Evolutionary conservation across 441 rosid genomes (phyloP).

Genomic region (Biscutella laevigata): DNA sequence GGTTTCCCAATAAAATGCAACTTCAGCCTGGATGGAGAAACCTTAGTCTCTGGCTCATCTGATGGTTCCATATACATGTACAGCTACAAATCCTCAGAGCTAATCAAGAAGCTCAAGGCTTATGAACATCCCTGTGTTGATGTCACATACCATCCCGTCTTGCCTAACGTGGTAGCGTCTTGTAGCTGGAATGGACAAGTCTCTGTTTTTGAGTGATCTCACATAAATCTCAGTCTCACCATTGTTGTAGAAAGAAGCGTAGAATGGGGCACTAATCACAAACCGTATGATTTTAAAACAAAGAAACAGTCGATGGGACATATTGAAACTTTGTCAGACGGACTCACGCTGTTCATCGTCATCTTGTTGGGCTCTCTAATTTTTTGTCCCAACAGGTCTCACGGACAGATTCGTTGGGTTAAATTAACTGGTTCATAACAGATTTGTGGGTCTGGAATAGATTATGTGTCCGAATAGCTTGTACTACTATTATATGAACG

Average conservation of each 20-base stretch:
- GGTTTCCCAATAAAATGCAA: slow-evolving; percentile 76
- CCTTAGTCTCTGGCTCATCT: slow-evolving; percentile 61
- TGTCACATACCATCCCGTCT: slow-evolving; percentile 53
- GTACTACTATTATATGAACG: no score
- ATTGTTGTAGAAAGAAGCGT: background rate
- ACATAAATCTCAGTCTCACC: background rate
- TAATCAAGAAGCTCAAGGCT: slow-evolving; percentile 49
- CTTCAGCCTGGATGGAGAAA: slow-evolving; percentile 58
- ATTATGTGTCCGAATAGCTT: no score
- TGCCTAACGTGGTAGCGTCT: slow-evolving; percentile 54
- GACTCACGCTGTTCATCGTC: no score
- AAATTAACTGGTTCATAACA: no score
- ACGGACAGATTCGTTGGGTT: no score
- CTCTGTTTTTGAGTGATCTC: slow-evolving; percentile 29
- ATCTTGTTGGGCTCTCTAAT: no score
- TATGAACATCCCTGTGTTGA: slow-evolving; percentile 61
- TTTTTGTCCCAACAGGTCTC: no score
- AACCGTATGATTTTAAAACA: background rate
- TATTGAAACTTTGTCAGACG: background rate
- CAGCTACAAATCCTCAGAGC: slow-evolving; percentile 37
- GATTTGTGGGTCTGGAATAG: no score
- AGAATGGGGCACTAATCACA: background rate
- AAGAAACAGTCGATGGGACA: background rate
- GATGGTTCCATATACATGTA: slow-evolving; percentile 60
- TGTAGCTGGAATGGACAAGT: slow-evolving; percentile 74